Evolutionary conservation across 371 early-diverging fungal genomes (phyloP).

Genomic region (Conidiobolus incongruus): DNA sequence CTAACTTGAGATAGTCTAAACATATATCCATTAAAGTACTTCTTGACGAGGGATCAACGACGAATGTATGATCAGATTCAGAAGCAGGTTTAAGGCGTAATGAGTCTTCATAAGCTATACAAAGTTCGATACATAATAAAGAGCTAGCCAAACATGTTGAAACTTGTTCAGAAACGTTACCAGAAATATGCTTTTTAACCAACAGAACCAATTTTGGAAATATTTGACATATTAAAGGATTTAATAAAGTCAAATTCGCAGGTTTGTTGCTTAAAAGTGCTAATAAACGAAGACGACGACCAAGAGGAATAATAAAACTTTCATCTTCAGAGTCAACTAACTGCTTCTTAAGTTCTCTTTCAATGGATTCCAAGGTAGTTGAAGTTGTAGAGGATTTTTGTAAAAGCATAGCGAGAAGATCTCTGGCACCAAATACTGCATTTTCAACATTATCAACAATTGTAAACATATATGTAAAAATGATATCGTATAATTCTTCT

Average conservation of each 20-base stretch:
- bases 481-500: background rate
- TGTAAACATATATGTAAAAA: conserved; percentile 10
- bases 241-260: too few relatives aligned
- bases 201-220: conserved; percentile 10
- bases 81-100: conserved; percentile 11
- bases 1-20: conserved; percentile 18
- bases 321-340: conserved; percentile 5
- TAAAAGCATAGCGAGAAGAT: conserved; percentile 24
- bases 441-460: conserved; percentile 40
- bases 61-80: conserved; percentile 9
- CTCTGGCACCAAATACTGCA: conserved; percentile 40
- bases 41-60: conserved; percentile 12
- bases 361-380: conserved; percentile 11
- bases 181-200: conserved; percentile 1
- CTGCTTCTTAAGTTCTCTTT: conserved; percentile 6
- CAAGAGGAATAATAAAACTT: conserved; percentile 6
- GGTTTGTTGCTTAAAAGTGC: too few relatives aligned
- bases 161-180: conserved; percentile 17
- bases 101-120: conserved; percentile 11
- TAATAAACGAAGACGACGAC: conserved; percentile 23
- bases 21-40: conserved; percentile 14
- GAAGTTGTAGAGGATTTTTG: conserved; percentile 18
- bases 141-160: conserved; percentile 38
- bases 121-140: conserved; percentile 15
- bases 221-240: too few relatives aligned